A percentile compares a stretch with the other conserved stretches of the same genome.
These are phyloP conservation scores for Chondrostereum purpureum DNA, from an alignment of 1,284 basidiomycete species.

Conservation along the genomic window DNA sequence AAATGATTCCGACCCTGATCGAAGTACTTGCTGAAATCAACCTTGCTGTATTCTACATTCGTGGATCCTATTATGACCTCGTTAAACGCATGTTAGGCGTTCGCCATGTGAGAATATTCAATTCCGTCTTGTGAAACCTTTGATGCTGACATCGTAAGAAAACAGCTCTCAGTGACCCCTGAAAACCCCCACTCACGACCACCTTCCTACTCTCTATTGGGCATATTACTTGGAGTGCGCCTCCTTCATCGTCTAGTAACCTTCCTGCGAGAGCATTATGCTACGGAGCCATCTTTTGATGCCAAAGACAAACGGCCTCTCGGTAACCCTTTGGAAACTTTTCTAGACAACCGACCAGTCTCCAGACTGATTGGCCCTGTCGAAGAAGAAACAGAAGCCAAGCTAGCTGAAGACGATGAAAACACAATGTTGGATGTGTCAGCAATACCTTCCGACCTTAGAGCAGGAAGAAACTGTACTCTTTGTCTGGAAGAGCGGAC, in stretches of 20 bases:
- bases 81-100: conserved; percentile 67
- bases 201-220: conserved; percentile 82
- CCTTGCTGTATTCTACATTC: conserved; percentile 76
- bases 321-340: conserved; percentile 40
- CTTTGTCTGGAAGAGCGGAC: conserved; percentile 81
- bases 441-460: conserved; percentile 40
- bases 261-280: conserved; percentile 28
- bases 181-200: conserved; percentile 65
- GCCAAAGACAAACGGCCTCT: conserved; percentile 18
- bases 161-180: conserved; percentile 49
- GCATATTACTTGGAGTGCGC: conserved; percentile 67
- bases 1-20: conserved; percentile 38
- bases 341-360: conserved; percentile 59
- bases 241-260: conserved; percentile 58
- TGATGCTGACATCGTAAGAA: conserved; percentile 5
- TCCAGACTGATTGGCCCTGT: conserved; percentile 49
- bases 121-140: conserved; percentile 5
- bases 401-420: conserved; percentile 62
- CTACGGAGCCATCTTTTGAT: not conserved
- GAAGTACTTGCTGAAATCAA: conserved; percentile 67
- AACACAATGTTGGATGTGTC: conserved; percentile 57
- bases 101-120: conserved; percentile 54
- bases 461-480: conserved; percentile 73
- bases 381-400: conserved; percentile 45
- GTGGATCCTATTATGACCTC: conserved; percentile 74